These are phyloP conservation scores for Aspergillus japonicus DNA, from an alignment of 2,329 filamentous ascomycete species.

Conservation along the genomic window DNA sequence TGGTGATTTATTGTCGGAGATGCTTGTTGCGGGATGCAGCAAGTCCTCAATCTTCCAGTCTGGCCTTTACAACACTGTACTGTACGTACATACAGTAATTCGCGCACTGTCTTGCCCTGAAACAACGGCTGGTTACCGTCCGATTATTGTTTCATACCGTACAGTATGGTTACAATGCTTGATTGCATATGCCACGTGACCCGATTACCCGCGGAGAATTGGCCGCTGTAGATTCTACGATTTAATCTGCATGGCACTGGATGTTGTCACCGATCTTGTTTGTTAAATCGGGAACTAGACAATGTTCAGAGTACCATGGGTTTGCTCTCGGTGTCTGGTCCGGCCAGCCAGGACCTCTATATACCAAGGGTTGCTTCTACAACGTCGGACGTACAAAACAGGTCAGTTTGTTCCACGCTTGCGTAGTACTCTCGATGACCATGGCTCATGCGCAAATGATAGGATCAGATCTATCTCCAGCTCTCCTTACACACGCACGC, in stretches of 20 bases:
- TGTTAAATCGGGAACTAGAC: constrained; percentile 11
- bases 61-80: constrained; percentile 37
- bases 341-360: constrained; percentile 36
- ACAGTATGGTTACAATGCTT: too few species aligned
- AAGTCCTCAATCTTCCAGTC: constrained; percentile 23
- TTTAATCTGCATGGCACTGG: background rate
- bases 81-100: constrained; percentile 10
- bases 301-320: constrained; percentile 45
- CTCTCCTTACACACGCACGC: constrained; percentile 57
- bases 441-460: constrained; percentile 5
- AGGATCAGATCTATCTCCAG: constrained; percentile 49
- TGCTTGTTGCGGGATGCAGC: background rate
- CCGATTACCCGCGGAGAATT: too few species aligned
- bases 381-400: constrained; percentile 29
- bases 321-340: constrained; percentile 50
- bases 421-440: background rate
- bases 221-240: background rate
- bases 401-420: constrained; percentile 33
- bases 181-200: background rate
- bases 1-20: background rate
- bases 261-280: background rate
- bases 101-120: too few species aligned
- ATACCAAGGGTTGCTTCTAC: constrained; percentile 23
- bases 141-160: too few species aligned
- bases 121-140: too few species aligned